A percentile compares a stretch with the other conserved stretches of the same genome.
phyloP scores from a whole-genome alignment of 225 moss, liverwort and hornwort species.

The Sphagnum contortum region DNA sequence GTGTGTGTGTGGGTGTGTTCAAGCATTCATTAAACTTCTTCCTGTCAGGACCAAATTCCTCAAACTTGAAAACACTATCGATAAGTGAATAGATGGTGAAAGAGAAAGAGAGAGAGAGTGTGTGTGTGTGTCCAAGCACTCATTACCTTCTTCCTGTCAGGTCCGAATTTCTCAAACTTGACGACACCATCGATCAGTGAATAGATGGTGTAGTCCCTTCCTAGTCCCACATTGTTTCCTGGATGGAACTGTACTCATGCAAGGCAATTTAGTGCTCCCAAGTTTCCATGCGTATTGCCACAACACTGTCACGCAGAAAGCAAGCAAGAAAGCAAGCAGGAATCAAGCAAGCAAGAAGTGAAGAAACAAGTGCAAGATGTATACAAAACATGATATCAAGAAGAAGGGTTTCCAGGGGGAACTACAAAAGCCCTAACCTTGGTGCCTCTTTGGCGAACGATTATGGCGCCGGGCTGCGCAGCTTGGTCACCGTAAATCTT shows the following conservation, averaged over 20 bases:
- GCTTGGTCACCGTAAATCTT: conserved; percentile 89
- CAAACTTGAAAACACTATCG: too few relatives aligned
- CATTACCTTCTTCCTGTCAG: conserved; percentile 77
- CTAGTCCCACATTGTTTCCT: conserved; percentile 85
- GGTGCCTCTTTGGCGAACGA: conserved; percentile 84
- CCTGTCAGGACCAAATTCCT: too few relatives aligned
- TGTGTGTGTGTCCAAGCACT: too few relatives aligned
- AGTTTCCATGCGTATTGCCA: background rate
- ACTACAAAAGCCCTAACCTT: conserved; percentile 29
- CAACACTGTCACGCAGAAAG: background rate
- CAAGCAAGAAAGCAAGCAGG: too few relatives aligned
- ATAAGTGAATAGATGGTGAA: too few relatives aligned
- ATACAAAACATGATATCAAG: background rate
- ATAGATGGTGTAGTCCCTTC: conserved; percentile 79
- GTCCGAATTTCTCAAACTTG: conserved; percentile 84
- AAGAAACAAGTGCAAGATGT: too few relatives aligned
- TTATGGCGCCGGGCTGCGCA: conserved; percentile 81
- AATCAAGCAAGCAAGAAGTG: too few relatives aligned
- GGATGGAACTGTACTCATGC: conserved; percentile 56
- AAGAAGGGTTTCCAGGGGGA: too few relatives aligned
- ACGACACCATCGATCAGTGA: conserved; percentile 89
- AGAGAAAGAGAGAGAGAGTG: too few relatives aligned
- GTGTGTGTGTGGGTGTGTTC: too few relatives aligned
- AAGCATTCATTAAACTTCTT: too few relatives aligned
- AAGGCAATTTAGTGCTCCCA: background rate